Percentiles rank a stretch among this genome's conserved stretches.
Conservation (phyloP, 2,329 filamentous ascomycete species). For the Pseudonectria buxi region DNA sequence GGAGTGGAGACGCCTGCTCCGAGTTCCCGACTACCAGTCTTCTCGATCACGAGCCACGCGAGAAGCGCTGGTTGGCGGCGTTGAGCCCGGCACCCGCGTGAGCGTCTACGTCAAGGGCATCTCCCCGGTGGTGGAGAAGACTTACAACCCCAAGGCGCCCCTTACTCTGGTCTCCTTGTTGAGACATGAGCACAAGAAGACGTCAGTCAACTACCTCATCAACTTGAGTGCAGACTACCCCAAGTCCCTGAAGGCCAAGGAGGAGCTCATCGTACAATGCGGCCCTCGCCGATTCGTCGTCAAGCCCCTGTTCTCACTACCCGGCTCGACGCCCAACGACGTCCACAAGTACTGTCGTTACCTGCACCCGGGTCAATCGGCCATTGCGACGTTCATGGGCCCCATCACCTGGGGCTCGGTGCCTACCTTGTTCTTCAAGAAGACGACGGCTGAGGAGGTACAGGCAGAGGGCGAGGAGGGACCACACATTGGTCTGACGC, state of each 20-base stretch:
- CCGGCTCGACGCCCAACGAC: conserved; percentile 88
- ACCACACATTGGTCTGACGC: conserved; percentile 49
- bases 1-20: conserved; percentile 80
- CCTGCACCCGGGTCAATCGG: conserved; percentile 82
- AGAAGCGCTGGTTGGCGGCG: conserved; percentile 83
- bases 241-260: conserved; percentile 79
- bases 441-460: conserved; percentile 37
- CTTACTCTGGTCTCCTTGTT: conserved; percentile 78
- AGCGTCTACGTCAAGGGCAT: conserved; percentile 63
- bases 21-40: conserved; percentile 83
- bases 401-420: conserved; percentile 91
- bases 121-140: conserved; percentile 35
- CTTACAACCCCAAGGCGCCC: conserved; percentile 47
- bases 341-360: conserved; percentile 95
- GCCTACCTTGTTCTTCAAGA: conserved; percentile 81
- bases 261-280: conserved; percentile 85
- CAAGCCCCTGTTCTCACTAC: conserved; percentile 83
- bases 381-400: conserved; percentile 82
- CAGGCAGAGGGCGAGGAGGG: conserved; percentile 32
- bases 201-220: conserved; percentile 83
- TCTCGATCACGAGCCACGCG: conserved; percentile 69
- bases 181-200: conserved; percentile 90
- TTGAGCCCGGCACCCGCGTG: conserved; percentile 76
- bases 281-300: conserved; percentile 80
- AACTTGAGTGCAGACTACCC: conserved; percentile 72